Base-by-base conservation (phyloP, 768 basidiomycete genomes). In the Melanogaster broomeanus region DNA sequence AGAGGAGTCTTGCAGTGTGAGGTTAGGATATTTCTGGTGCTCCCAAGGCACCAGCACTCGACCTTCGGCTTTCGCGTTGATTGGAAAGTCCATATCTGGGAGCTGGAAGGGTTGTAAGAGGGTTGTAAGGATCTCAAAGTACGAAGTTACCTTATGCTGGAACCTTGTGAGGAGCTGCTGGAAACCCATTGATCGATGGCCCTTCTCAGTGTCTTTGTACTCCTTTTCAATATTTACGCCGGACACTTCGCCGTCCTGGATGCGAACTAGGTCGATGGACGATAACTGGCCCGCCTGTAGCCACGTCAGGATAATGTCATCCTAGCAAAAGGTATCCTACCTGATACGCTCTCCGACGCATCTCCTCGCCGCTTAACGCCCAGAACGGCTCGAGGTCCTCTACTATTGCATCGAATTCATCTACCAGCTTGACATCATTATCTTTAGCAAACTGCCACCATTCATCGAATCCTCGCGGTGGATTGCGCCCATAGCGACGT, bases 21-120 rank as follows among this genome's bases (percentile, higher is more conserved):
- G 67, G 63, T 94, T 95, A 6, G 88, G 80, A 61, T 81, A 85
- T 35, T 72, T 65, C n/a, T 77, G 76, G 59, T 90, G 83, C 65
- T 96, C 93, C 93, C 94, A 97, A 37, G 93, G 90, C 5, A 96
- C 87, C 13, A 99, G 76, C 9, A 99, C 84, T 15, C 97, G 86
- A 11, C 96, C 92, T 72, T 98, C 97, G 1, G 94, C 89, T 72
- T 88, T 90, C 21, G 90, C 84, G 61, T 98, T 98, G 71, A 99
- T 84, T 0, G 97, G 84, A 57, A 99, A 85, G 61, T 97, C 89
- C 86, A 99, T 86, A 73, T 98, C 85, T 12, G 96, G 95, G 4
- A 98, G 79, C 85, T 93, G 38, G 33, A 21, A 34, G 27, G 4
- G 18, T 7, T 10, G 31, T 59, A 15, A 54, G 22, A 39, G 25